Conservation (phyloP, 257 asterid species). For the Scutellaria galericulata region DNA sequence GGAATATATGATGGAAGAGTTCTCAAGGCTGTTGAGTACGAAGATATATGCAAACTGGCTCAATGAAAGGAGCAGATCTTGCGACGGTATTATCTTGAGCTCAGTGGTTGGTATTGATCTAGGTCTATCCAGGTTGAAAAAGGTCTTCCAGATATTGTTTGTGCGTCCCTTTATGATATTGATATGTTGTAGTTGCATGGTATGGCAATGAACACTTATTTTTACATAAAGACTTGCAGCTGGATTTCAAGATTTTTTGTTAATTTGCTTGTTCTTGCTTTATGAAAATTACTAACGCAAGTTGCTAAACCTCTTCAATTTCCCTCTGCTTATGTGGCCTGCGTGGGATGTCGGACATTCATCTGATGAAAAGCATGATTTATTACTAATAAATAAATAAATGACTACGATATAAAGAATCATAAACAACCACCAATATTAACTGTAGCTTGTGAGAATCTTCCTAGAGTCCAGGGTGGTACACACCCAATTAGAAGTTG, state of each 20-base stretch:
- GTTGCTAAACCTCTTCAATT: no score
- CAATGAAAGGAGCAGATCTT: constrained; percentile 33
- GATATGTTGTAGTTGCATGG: constrained; percentile 26
- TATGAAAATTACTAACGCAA: no score
- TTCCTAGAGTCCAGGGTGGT: no score
- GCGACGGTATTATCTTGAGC: constrained; percentile 22
- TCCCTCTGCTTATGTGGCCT: no score
- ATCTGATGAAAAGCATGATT: no score
- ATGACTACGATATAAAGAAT: no score
- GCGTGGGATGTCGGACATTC: no score
- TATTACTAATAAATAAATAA: no score
- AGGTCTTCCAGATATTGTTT: constrained; percentile 17
- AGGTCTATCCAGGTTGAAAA: constrained; percentile 10
- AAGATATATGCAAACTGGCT: constrained; percentile 82
- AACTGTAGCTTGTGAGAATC: no score
- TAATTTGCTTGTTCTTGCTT: no score
- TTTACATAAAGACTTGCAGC: not conserved
- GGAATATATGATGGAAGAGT: constrained; percentile 89
- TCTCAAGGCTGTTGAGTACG: constrained; percentile 83
- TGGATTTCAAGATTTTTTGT: not conserved
- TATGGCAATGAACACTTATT: constrained; percentile 23
- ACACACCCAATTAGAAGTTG: no score
- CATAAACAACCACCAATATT: no score
- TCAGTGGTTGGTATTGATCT: constrained; percentile 11
- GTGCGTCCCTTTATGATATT: constrained; percentile 19